Percentiles rank a stretch among this genome's conserved stretches.
Conservation (phyloP, 2,329 filamentous ascomycete species). For the Westerdykella ornata region DNA sequence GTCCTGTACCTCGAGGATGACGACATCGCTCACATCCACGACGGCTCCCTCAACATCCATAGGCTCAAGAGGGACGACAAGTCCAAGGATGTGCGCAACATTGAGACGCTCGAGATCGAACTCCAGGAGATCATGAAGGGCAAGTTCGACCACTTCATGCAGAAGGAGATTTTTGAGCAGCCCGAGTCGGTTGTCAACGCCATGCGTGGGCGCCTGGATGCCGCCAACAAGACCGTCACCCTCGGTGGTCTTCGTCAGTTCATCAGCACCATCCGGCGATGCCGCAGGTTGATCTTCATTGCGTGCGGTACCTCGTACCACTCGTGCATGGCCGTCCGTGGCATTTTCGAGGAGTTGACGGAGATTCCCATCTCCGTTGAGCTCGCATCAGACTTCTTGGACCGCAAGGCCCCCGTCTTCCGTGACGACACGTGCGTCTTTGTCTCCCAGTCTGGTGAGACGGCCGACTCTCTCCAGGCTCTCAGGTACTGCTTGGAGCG, state of each 20-base stretch:
- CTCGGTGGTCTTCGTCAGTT: slow-evolving; percentile 94
- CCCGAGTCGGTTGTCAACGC: slow-evolving; percentile 99
- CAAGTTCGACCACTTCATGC: slow-evolving; percentile 99
- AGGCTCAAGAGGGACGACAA: slow-evolving; percentile 94
- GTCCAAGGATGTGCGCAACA: slow-evolving; percentile 91
- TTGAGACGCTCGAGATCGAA: slow-evolving; percentile 97
- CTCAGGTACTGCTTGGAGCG: slow-evolving; percentile 97
- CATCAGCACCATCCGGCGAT: slow-evolving; percentile 92
- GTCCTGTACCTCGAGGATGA: slow-evolving; percentile 99
- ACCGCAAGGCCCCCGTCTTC: slow-evolving; percentile 95
- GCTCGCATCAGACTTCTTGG: slow-evolving; percentile 95
- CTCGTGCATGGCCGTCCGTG: slow-evolving; percentile 98
- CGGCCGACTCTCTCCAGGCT: slow-evolving; percentile 93
- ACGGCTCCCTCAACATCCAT: slow-evolving; percentile 98
- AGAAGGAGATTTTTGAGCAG: slow-evolving; percentile 99
- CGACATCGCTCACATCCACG: slow-evolving; percentile 98
- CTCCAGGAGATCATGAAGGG: slow-evolving; percentile 99
- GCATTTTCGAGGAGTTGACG: slow-evolving; percentile 93
- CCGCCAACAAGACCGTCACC: slow-evolving; percentile 88
- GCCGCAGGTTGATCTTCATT: slow-evolving; percentile 97
- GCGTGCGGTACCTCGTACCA: slow-evolving; percentile 98
- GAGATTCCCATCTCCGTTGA: slow-evolving; percentile 98
- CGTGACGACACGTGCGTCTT: slow-evolving; percentile 98
- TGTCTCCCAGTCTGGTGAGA: slow-evolving; percentile 97
- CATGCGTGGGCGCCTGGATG: slow-evolving; percentile 96